Evolutionary conservation across 306 rosid species (phyloP).

Genomic region (Cicer arietinum): DNA sequence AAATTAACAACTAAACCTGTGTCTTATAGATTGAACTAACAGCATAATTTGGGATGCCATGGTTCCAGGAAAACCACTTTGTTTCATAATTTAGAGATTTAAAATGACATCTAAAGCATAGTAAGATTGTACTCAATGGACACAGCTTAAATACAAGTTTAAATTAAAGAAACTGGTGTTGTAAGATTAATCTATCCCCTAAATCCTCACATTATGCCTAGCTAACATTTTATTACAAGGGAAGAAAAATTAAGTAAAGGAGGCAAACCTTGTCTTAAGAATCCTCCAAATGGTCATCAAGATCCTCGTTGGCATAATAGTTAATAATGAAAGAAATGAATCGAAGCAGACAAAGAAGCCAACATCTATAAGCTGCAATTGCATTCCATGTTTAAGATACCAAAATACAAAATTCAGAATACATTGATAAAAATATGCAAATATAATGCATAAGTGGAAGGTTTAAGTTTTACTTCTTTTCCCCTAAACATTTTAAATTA

Average conservation of each 20-base stretch:
- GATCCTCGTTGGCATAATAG: conserved; percentile 93
- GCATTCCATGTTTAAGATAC: conserved; percentile 45
- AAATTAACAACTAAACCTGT: conserved; percentile 27
- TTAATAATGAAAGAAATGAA: conserved; percentile 93
- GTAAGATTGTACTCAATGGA: conserved; percentile 33
- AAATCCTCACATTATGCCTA: conserved; percentile 40
- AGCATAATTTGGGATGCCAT: conserved; percentile 23
- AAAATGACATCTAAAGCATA: conserved; percentile 3
- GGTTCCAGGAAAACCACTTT: conserved; percentile 33
- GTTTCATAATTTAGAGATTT: conserved; percentile 11
- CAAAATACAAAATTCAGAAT: conserved; percentile 41
- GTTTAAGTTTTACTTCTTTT: conserved; percentile 7
- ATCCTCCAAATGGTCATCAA: conserved; percentile 80
- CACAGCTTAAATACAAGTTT: conserved; percentile 30
- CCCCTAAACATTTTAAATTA: conserved; percentile 20
- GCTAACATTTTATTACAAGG: conserved; percentile 34
- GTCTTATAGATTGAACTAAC: conserved; percentile 33
- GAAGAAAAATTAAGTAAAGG: conserved; percentile 39
- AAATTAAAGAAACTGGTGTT: conserved; percentile 35
- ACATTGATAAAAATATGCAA: conserved; percentile 39
- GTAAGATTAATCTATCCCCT: conserved; percentile 28
- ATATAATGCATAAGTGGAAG: conserved; percentile 29
- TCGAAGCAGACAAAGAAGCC: conserved; percentile 98
- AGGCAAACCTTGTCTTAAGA: conserved; percentile 70
- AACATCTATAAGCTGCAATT: conserved; percentile 93